Evolutionary conservation across 176 grass and related monocot genomes (phyloP).

Genomic region (Eragrostis curvula): DNA sequence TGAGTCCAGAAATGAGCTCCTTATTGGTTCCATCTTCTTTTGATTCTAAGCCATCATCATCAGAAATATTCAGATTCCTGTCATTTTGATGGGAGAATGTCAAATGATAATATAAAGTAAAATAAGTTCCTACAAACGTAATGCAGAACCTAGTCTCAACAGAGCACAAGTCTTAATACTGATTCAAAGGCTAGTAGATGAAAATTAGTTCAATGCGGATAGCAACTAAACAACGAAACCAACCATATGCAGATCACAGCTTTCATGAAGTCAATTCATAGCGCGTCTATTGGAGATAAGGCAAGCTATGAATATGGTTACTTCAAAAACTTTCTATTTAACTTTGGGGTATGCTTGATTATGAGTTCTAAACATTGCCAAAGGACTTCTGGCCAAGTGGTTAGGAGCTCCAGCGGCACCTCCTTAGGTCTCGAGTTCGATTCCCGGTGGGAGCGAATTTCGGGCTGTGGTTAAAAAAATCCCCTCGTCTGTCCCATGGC

Average conservation of each 20-base stretch:
- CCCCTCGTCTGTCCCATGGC: no score
- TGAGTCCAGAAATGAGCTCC: constrained; percentile 79
- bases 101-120: constrained; percentile 33
- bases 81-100: constrained; percentile 44
- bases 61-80: constrained; percentile 76
- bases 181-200: neutral
- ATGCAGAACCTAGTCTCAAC: constrained; percentile 1
- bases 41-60: constrained; percentile 62
- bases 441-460: no score
- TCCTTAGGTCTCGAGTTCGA: no score
- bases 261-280: constrained; percentile 3
- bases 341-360: neutral
- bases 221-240: neutral
- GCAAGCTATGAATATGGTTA: neutral
- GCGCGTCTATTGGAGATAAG: neutral
- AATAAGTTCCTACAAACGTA: constrained; percentile 15
- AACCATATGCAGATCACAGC: constrained; percentile 1
- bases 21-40: constrained; percentile 50
- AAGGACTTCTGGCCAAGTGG: no score
- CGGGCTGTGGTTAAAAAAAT: no score
- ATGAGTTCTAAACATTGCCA: no score
- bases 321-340: neutral
- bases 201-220: neutral
- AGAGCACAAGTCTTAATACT: neutral
- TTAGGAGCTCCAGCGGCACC: no score